Base-by-base conservation (phyloP, 1,284 basidiomycete genomes). In the Heterobasidion occidentale region DNA sequence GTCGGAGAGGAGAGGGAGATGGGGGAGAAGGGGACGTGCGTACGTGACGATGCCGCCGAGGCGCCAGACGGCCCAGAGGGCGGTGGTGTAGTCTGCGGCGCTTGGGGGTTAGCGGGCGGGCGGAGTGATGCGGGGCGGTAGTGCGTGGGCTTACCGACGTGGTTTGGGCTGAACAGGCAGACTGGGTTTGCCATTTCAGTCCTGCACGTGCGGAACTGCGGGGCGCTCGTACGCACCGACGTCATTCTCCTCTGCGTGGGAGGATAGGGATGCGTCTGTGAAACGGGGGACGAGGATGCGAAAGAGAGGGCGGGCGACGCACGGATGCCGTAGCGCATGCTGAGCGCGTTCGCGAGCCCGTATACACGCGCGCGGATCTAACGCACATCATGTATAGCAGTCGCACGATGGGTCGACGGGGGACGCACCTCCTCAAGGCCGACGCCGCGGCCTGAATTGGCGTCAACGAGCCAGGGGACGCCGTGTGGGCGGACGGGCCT, bases 11-110 rank as follows among this genome's bases (percentile, higher is more conserved):
- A 82, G 35, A 14, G 27, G 33, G 19, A 17, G 15, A 14, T 35
- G 38, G 1, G 20, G 49, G 2, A 46, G 9, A 35, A 7, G 36
- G 33, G 50, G 17, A 34, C 49, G 3, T 9, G 36, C 52, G 3
- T 9, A 61, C 58, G 67, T 64, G 35, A 87, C 74, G 52, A 86
- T 78, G 5, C 75, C 90, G 15, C 90, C 89, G 9, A 91, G 69
- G 36, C 81, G 78, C 61, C 91, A 88, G 1, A 76, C 68, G 1
- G 88, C 91, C 89, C 90, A 92, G 12, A 91, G 71, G 1, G 75
- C 73, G 11, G 84, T 72, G 1, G 83, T 79, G 60, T 90, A 92
- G 66, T 91, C 89, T 88, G 55, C 3, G n/a, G 2, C 27, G 9
- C 19, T 53, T n/a, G 34, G 17, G n/a, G 17, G 47, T 42, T 19